phyloP scores from a whole-genome alignment of 805 yeast genomes.

The Starmera caribaea region DNA sequence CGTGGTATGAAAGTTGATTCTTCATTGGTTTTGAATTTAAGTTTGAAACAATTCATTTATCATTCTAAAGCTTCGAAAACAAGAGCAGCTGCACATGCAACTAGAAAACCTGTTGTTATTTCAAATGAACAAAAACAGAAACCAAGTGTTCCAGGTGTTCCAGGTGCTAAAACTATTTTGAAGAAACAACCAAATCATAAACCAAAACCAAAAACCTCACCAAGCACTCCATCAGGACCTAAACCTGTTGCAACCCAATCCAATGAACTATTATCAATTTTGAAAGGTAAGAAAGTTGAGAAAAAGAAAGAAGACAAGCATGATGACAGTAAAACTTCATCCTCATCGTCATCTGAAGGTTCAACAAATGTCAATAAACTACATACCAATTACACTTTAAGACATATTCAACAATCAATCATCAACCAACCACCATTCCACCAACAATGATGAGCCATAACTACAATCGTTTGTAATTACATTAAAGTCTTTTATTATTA shows the following conservation, averaged over 20 bases:
- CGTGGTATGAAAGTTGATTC: conserved; percentile 84
- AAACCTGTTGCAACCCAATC: conserved; percentile 23
- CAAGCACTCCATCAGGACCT: conserved; percentile 3
- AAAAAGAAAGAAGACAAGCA: conserved; percentile 5
- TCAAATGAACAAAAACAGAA: background rate
- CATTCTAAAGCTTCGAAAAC: conserved; percentile 57
- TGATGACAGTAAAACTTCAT: background rate
- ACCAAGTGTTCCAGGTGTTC: background rate
- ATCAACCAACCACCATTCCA: background rate
- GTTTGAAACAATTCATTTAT: conserved; percentile 65
- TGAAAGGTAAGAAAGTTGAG: conserved; percentile 25
- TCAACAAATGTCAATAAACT: conserved; percentile 21
- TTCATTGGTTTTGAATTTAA: conserved; percentile 67
- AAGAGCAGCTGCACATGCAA: conserved; percentile 2
- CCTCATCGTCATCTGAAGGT: conserved; percentile 8
- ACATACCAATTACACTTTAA: conserved; percentile 5
- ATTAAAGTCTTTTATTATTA: too few species aligned
- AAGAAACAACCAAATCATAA: background rate
- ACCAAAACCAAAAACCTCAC: background rate
- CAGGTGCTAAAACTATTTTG: background rate
- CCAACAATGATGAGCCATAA: too few species aligned
- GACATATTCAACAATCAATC: conserved; percentile 16
- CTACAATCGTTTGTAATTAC: too few species aligned
- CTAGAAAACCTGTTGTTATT: background rate
- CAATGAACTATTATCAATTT: conserved; percentile 34